These are phyloP conservation scores for Sclerotinia sclerotiorum DNA, from an alignment of 2,329 filamentous ascomycete genomes.

Conservation along the genomic window DNA sequence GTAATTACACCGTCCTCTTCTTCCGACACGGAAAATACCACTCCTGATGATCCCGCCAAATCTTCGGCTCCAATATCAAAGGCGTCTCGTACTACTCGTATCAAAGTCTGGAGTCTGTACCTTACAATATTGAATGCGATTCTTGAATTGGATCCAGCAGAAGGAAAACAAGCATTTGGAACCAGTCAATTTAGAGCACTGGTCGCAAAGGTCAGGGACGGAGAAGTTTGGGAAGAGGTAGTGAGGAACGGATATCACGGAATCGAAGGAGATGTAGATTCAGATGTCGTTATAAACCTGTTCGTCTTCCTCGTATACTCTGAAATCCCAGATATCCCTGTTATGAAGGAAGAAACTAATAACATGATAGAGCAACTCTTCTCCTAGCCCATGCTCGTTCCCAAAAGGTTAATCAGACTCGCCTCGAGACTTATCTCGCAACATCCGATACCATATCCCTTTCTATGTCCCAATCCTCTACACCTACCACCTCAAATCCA, in stretches of 20 bases:
- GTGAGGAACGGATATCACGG: conserved; percentile 84
- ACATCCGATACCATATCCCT: conserved; percentile 71
- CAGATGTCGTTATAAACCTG: conserved; percentile 90
- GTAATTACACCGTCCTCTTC: conserved; percentile 61
- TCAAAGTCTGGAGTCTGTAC: conserved; percentile 98
- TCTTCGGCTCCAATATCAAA: conserved; percentile 63
- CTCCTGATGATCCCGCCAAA: conserved; percentile 44
- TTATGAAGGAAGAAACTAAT: conserved; percentile 29
- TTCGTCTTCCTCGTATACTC: conserved; percentile 45
- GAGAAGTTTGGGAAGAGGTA: conserved; percentile 92
- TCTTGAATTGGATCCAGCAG: conserved; percentile 82
- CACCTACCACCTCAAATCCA: conserved; percentile 51
- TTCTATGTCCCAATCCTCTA: conserved; percentile 71
- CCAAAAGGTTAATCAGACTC: conserved; percentile 81
- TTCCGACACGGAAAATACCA: conserved; percentile 39
- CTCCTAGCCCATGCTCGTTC: conserved; percentile 85
- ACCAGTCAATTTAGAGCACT: conserved; percentile 80
- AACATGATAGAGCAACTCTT: conserved; percentile 69
- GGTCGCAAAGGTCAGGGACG: conserved; percentile 81
- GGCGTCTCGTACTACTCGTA: conserved; percentile 77
- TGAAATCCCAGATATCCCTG: conserved; percentile 15
- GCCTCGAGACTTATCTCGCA: conserved; percentile 85
- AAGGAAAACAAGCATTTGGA: conserved; percentile 87
- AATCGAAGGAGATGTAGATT: conserved; percentile 85
- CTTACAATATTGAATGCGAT: conserved; percentile 90